Evolutionary conservation across 805 yeast genomes (phyloP), one percentile per base, ranked within the genome.

Genomic region (Saccharomycopsis selenospora): DNA sequence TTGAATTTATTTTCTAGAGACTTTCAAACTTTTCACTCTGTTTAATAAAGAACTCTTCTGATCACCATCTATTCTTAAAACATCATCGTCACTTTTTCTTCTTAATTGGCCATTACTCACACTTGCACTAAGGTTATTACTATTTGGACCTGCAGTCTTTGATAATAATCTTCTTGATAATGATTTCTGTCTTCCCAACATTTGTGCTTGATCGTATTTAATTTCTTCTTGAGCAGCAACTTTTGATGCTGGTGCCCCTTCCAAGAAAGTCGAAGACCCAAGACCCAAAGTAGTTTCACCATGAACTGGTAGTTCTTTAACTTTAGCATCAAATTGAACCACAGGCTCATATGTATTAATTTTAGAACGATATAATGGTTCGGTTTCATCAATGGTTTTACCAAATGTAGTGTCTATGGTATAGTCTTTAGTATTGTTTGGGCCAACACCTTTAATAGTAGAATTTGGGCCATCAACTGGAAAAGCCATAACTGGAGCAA

Each of bases 391-490:
- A 48, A 71, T 69, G 42, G 67, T 59, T 24, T 74, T 78, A 17
- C 97, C 97, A 63, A 88, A 84, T 3, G 90, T 88, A 60, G 79
- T 74, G 62, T 86, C 81, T 59, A 83, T 72, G 43, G 82, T 81
- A 36, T 82, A 75, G 40, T 75, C 76, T 58, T 79, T 82, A 13
- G 79, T 68, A 46, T 70, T 65, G 50, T 55, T 61, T 25, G 78
- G 76, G 24, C 77, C 79, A 52, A 76, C 69, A 22, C 95, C 95
- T 57, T 77, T 77, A 53, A 91, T 80, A 4, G 91, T 76, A 60
- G 78, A 84, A 66, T 93, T 93, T 54, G 98, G 96, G 11, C 98
- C 97, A 66, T 91, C 95, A 4, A 76, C 85, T 0, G 97, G 96
- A 73, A 91, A 93, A 0, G 99, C 99, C 69, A 79, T 71, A 13